Evolutionary conservation across 495 filamentous ascomycete genomes (phyloP), one percentile per base, ranked within the genome.

Genomic region (Hyphodiscus hymeniophilus): DNA sequence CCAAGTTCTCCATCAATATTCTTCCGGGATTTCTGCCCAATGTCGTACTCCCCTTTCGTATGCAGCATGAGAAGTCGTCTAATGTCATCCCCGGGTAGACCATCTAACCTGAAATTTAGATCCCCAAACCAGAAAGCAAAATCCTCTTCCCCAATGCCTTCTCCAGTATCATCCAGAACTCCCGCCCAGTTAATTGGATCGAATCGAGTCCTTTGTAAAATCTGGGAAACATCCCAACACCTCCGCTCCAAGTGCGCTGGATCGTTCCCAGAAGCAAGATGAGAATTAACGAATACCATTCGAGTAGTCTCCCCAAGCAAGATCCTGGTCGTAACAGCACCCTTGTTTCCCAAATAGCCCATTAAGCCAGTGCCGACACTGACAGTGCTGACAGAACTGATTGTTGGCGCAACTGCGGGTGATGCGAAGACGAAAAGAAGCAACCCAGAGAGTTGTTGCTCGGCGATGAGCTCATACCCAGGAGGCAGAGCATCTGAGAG

Each of bases 61-160:
- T 96, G 89, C 16, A 94, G 73, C 65, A 81, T 82, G 22, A 99
- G 74, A 6, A 96, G 75, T 42, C 81, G 77, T 18, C 94, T 77
- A 26, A 99, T 91, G 63, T 96, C 94, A 39, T 87, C 87, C 0
- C 87, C 89, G 0, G 92, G 84, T 4, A 97, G 78, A 38, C 81
- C 84, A 36, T 95, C 89, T 0, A 99, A 71, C 28, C 94, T 76
- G 58, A 95, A 99, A 63, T 99, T 99, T 7, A 99, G 72, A 64
- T 99, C 94, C 17, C 94, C 94, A 61, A 94, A 89, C 87, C 90
- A 96, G 56, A 97, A 95, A 1, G 82, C 76, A 65, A 95, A 90
- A 60, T 97, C 92, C 51, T 91, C 89, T 38, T 89, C 82, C 1
- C 88, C 89, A 50, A 99, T 82, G n/a, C 66, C 68, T 51, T 94